Evolutionary conservation across 805 yeast species (phyloP).

Genomic region (Metschnikowia peoriensis): DNA sequence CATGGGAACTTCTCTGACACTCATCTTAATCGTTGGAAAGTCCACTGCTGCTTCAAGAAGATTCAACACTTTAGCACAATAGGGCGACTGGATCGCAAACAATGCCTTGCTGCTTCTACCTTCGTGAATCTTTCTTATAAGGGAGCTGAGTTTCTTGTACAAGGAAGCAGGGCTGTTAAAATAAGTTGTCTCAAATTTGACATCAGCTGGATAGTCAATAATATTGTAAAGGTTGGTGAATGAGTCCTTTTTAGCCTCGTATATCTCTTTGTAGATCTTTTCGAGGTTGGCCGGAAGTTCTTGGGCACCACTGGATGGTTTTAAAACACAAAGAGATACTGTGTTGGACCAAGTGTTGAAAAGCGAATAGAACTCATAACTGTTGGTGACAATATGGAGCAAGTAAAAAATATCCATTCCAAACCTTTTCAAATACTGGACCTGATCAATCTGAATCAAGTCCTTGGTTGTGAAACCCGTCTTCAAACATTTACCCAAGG

Average conservation of each 20-base stretch:
- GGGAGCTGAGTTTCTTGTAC: conserved; percentile 55
- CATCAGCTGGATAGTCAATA: conserved; percentile 50
- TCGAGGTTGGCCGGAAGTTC: conserved; percentile 55
- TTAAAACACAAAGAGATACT: conserved; percentile 55
- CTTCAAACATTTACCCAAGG: conserved; percentile 80
- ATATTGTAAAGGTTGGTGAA: conserved; percentile 42
- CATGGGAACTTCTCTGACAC: conserved; percentile 53
- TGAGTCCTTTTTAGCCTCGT: conserved; percentile 44
- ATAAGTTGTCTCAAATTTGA: conserved; percentile 55
- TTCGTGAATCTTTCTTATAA: conserved; percentile 56
- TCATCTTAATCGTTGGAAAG: conserved; percentile 64
- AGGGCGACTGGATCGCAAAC: conserved; percentile 74
- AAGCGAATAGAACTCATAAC: conserved; percentile 70
- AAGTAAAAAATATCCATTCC: conserved; percentile 60
- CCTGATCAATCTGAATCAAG: conserved; percentile 46
- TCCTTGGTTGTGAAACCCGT: conserved; percentile 74
- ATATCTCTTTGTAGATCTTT: conserved; percentile 55
- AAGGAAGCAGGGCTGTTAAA: conserved; percentile 55
- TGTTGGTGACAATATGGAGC: conserved; percentile 67
- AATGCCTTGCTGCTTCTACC: conserved; percentile 60
- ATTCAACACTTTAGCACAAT: conserved; percentile 44
- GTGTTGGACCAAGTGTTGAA: conserved; percentile 61
- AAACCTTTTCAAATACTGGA: conserved; percentile 53
- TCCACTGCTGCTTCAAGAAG: conserved; percentile 47
- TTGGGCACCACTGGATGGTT: conserved; percentile 69